A percentile compares a stretch with the other conserved stretches of the same genome.
Evolutionary conservation across 495 filamentous ascomycete species (phyloP).

Genomic region (Penicillium steckii): DNA sequence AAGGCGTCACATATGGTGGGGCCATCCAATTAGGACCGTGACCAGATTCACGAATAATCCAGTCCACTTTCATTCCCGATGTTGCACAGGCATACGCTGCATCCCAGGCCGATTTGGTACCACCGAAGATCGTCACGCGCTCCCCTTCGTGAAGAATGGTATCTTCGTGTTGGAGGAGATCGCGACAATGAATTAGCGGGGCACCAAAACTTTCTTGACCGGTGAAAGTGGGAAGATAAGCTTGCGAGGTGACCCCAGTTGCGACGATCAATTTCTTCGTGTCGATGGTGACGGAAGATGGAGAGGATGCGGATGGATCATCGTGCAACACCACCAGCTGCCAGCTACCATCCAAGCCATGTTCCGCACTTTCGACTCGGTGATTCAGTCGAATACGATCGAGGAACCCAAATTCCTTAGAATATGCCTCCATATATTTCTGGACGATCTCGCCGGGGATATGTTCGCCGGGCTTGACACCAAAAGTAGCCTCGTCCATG

Average conservation of each 20-base stretch:
- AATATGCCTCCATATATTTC: slow-evolving; percentile 63
- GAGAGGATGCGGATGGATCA: background rate
- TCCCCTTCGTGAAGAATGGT: slow-evolving; percentile 31
- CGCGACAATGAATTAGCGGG: slow-evolving; percentile 63
- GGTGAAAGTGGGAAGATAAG: slow-evolving; percentile 50
- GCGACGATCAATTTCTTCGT: slow-evolving; percentile 65
- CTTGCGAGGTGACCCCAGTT: slow-evolving; percentile 65
- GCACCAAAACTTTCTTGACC: slow-evolving; percentile 51
- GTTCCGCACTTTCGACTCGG: slow-evolving; percentile 52
- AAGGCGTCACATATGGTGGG: slow-evolving; percentile 59
- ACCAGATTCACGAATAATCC: slow-evolving; percentile 76
- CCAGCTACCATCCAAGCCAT: slow-evolving; percentile 41
- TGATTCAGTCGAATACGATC: slow-evolving; percentile 52
- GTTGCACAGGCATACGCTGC: slow-evolving; percentile 67
- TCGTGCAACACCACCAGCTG: slow-evolving; percentile 28
- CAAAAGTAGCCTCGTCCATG: slow-evolving; percentile 60
- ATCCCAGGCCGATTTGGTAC: slow-evolving; percentile 76
- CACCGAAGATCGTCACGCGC: slow-evolving; percentile 63
- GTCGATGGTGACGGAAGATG: slow-evolving; percentile 26
- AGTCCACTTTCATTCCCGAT: slow-evolving; percentile 65
- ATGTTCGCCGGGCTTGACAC: slow-evolving; percentile 60
- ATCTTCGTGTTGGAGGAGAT: slow-evolving; percentile 48
- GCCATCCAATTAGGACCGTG: slow-evolving; percentile 74
- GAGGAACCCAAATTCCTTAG: slow-evolving; percentile 56
- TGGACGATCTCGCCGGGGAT: slow-evolving; percentile 67